Evolutionary conservation across 148 eudicot species (phyloP).

Genomic region (Linanthus parryae): DNA sequence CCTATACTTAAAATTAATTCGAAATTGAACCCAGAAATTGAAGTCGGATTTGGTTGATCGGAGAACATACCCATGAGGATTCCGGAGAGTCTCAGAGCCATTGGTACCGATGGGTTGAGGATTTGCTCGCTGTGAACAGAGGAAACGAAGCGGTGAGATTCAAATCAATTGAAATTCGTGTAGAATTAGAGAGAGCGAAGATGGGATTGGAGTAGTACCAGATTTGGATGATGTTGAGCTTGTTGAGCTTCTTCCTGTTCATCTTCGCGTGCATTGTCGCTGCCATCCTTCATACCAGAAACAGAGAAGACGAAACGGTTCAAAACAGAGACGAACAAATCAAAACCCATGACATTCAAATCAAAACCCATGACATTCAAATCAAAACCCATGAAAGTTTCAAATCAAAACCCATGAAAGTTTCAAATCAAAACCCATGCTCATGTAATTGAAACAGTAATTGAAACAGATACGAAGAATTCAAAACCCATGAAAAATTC

Average conservation of each 20-base stretch:
- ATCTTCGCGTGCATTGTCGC: constrained; percentile 89
- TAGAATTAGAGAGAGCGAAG: constrained; percentile 6
- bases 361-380: too few relatives aligned
- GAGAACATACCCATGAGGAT: constrained; percentile 78
- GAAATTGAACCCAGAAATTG: background rate
- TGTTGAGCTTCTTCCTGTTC: constrained; percentile 61
- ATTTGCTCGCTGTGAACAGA: constrained; percentile 68
- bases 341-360: too few relatives aligned
- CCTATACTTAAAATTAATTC: background rate
- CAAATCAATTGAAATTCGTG: background rate
- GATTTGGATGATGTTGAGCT: constrained; percentile 72
- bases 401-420: too few relatives aligned
- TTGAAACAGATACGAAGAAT: too few relatives aligned
- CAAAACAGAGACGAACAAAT: too few relatives aligned
- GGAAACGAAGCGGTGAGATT: background rate
- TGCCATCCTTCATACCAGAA: constrained; percentile 95
- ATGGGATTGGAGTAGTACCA: constrained; percentile 37
- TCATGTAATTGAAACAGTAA: too few relatives aligned
- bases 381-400: too few relatives aligned
- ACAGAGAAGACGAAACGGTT: too few relatives aligned
- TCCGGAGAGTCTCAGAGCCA: constrained; percentile 93
- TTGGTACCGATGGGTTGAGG: constrained; percentile 82
- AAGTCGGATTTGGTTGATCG: background rate
- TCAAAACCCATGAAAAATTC: too few relatives aligned
- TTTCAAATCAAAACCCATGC: too few relatives aligned